phyloP scores from a whole-genome alignment of 176 grass and related monocot genomes.

The Zea luxurians region DNA sequence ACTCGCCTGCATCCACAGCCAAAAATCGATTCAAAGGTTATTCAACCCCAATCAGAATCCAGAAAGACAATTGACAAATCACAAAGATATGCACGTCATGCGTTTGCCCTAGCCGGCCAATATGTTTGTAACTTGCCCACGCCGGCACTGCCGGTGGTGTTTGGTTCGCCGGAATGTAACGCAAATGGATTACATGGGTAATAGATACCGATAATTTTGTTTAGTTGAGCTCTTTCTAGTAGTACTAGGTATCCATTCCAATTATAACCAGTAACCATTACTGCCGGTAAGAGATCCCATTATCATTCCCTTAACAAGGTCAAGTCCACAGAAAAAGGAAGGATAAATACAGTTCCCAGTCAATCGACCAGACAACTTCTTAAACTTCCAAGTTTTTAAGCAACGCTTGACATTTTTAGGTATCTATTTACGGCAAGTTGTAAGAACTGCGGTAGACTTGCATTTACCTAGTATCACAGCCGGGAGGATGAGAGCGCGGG shows the following conservation, averaged over 20 bases:
- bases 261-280: too few species aligned
- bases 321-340: neutral
- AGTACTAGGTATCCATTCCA: too few species aligned
- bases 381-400: neutral
- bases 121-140: neutral
- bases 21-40: constrained; percentile 5
- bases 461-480: constrained; percentile 47
- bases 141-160: neutral
- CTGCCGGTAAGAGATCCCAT: too few species aligned
- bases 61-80: neutral
- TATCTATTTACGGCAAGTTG: neutral
- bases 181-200: too few species aligned
- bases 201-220: too few species aligned
- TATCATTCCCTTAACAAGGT: too few species aligned
- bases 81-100: neutral
- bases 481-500: constrained; percentile 9
- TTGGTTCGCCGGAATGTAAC: too few species aligned
- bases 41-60: neutral
- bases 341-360: neutral
- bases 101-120: constrained; percentile 3
- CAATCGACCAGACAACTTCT: neutral
- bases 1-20: constrained; percentile 46
- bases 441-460: constrained; percentile 7
- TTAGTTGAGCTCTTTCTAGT: too few species aligned
- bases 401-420: neutral